Evolutionary conservation across 2,329 filamentous ascomycete species (phyloP).

Genomic region (Boeremia lycopersici): DNA sequence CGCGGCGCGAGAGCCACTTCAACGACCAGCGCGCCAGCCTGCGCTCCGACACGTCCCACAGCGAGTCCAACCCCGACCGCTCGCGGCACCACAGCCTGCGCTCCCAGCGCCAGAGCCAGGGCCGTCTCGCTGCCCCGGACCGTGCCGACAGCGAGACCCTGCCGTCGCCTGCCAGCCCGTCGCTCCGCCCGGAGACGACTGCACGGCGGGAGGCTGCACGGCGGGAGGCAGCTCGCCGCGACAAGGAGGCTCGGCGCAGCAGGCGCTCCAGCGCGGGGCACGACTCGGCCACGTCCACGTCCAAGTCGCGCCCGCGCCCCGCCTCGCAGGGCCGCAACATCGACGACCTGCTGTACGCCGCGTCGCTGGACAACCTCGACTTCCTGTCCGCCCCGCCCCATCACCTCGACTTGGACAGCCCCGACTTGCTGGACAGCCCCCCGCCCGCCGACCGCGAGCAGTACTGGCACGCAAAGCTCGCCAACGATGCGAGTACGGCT

Average conservation of each 20-base stretch:
- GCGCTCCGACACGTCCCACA: constrained; percentile 27
- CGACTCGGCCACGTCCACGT: constrained; percentile 5
- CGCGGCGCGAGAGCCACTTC: constrained; percentile 39
- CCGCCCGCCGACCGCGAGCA: constrained; percentile 2
- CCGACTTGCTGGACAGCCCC: constrained; percentile 28
- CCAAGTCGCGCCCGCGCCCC: constrained; percentile 9
- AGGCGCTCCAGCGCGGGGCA: constrained; percentile 16
- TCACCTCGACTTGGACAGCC: constrained; percentile 26
- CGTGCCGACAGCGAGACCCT: constrained; percentile 17
- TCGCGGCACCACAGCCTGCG: constrained; percentile 20
- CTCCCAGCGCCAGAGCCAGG: constrained; percentile 5
- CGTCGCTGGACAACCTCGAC: constrained; percentile 35
- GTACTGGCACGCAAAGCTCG: background rate
- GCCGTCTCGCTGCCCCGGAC: constrained; percentile 12
- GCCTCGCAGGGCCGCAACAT: constrained; percentile 20
- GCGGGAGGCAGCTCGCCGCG: background rate
- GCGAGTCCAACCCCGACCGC: constrained; percentile 22
- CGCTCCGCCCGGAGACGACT: constrained; percentile 11
- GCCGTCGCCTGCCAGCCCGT: constrained; percentile 13
- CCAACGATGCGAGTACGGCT: background rate
- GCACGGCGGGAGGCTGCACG: constrained; percentile 5
- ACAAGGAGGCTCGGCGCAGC: background rate
- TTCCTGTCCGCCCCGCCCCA: constrained; percentile 24
- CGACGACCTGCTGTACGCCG: constrained; percentile 17
- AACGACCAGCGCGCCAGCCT: constrained; percentile 42